phyloP scores from a whole-genome alignment of 176 grass and related monocot species.

The Saccharum officinarum region DNA sequence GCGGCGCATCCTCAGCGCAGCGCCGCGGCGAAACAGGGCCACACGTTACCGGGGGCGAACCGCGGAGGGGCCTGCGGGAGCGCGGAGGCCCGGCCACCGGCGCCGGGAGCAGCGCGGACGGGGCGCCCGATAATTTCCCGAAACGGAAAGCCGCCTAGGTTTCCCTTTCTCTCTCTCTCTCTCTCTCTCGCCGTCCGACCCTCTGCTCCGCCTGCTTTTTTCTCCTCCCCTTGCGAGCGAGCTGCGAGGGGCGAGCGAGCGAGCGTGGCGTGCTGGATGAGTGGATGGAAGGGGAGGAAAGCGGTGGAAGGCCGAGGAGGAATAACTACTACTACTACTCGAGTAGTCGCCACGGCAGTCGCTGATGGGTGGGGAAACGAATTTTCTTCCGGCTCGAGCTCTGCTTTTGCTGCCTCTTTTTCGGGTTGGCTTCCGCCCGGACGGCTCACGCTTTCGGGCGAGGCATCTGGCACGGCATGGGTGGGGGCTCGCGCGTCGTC shows the following conservation, averaged over 20 bases:
- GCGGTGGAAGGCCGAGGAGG: conserved; percentile 3
- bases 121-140: conserved; percentile 51
- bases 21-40: neutral
- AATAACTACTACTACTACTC: neutral
- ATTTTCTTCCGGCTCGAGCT: neutral
- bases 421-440: neutral
- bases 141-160: conserved; percentile 61
- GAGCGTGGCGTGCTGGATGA: neutral
- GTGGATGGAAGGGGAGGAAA: neutral
- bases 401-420: neutral
- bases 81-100: neutral
- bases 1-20: neutral
- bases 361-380: neutral
- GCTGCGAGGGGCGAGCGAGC: neutral
- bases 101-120: neutral
- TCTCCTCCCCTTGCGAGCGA: neutral
- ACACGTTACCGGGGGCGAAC: conserved; percentile 21
- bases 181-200: neutral
- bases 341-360: neutral
- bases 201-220: neutral
- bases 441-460: neutral
- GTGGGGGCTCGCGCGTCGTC: neutral
- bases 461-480: neutral
- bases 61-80: neutral
- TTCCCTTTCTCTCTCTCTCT: neutral